A percentile compares a stretch with the other conserved stretches of the same genome.
Conservation (phyloP, 139 green algal genomes). For the Tetratostichococcus sp. region DNA sequence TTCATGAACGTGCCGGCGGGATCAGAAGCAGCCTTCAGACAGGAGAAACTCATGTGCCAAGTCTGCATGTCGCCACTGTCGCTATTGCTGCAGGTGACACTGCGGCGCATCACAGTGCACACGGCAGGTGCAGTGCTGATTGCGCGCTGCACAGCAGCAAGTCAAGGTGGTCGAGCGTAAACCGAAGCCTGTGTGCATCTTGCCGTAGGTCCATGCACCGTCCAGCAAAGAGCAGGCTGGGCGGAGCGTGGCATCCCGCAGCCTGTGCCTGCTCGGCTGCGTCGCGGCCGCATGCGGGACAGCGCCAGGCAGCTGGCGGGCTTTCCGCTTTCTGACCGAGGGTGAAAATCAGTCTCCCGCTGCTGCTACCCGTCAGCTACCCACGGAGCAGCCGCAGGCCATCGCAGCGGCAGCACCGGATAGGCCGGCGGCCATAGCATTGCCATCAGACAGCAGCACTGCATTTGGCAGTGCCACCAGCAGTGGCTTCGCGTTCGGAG, state of each 20-base stretch:
- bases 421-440: background rate
- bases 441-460: too few relatives aligned
- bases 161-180: too few relatives aligned
- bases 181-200: too few relatives aligned
- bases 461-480: constrained; percentile 3
- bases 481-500: background rate
- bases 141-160: too few relatives aligned
- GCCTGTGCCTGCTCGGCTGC: constrained; percentile 45
- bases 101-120: too few relatives aligned
- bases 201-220: constrained; percentile 28
- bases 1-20: constrained; percentile 4
- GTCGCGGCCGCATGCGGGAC: constrained; percentile 32
- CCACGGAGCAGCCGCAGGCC: background rate
- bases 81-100: constrained; percentile 27
- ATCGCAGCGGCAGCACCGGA: background rate
- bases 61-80: constrained; percentile 32
- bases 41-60: constrained; percentile 13
- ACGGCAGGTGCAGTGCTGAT: too few relatives aligned
- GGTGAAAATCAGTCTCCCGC: background rate
- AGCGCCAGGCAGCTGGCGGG: constrained; percentile 37
- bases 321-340: constrained; percentile 28
- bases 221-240: background rate
- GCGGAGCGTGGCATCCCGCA: constrained; percentile 2
- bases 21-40: background rate
- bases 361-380: background rate